Evolutionary conservation across 2,329 filamentous ascomycete species (phyloP).

Genomic region (Aspergillus sp.): DNA sequence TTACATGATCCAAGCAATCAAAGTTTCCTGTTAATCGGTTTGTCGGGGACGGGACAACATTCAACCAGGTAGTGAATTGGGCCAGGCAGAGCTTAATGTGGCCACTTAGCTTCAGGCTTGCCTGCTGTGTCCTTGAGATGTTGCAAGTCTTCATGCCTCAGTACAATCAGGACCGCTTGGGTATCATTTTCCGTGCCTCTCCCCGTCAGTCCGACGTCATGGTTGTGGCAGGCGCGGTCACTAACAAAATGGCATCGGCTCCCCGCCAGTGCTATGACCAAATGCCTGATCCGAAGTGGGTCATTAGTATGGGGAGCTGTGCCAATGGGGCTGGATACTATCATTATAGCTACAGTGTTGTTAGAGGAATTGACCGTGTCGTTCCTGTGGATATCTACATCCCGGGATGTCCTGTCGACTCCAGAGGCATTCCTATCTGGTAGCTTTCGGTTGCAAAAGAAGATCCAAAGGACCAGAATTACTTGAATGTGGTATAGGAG

Average conservation of each 20-base stretch:
- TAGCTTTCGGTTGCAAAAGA: conserved; percentile 73
- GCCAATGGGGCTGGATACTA: conserved; percentile 84
- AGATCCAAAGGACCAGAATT: conserved; percentile 58
- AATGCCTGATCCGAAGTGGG: conserved; percentile 91
- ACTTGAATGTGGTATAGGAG: conserved; percentile 54
- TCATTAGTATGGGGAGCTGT: conserved; percentile 77
- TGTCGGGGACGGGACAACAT: conserved; percentile 25
- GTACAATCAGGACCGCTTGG: conserved; percentile 82
- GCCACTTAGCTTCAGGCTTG: conserved; percentile 88
- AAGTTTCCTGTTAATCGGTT: too few species aligned
- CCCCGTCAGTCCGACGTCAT: conserved; percentile 85
- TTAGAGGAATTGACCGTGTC: conserved; percentile 69
- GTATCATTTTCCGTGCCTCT: conserved; percentile 85
- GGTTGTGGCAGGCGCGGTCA: conserved; percentile 87
- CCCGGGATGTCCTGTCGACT: conserved; percentile 61
- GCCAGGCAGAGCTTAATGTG: conserved; percentile 79
- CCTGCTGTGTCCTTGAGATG: conserved; percentile 88
- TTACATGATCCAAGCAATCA: too few species aligned
- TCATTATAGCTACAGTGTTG: conserved; percentile 77
- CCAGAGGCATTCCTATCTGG: conserved; percentile 54
- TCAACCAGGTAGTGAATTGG: conserved; percentile 79
- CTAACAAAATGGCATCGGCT: conserved; percentile 93
- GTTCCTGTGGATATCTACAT: conserved; percentile 78
- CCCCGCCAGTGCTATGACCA: conserved; percentile 88
- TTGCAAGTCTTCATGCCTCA: conserved; percentile 87